Conservation (phyloP, 352 stramenopile species). For the Pythium chondricola region DNA sequence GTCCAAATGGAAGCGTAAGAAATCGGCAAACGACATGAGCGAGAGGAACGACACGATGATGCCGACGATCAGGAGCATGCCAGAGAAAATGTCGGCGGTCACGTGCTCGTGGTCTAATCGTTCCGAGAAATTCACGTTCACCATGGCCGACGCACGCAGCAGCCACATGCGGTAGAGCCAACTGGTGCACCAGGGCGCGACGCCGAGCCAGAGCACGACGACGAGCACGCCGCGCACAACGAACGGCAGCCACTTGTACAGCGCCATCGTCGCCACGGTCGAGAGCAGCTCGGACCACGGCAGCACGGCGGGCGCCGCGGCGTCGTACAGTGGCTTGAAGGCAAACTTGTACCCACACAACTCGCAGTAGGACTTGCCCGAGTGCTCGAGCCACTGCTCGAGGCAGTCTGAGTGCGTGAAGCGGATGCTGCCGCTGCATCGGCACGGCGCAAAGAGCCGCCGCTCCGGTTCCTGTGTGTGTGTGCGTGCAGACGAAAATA, state of each 20-base stretch:
- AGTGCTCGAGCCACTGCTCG: conserved; percentile 92
- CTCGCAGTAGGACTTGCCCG: conserved; percentile 89
- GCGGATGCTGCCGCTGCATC: conserved; percentile 93
- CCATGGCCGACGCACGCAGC: conserved; percentile 76
- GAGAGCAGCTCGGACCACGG: conserved; percentile 82
- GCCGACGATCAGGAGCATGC: conserved; percentile 85
- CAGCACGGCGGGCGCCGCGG: conserved; percentile 77
- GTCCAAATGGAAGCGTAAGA: conserved; percentile 89
- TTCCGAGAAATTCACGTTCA: conserved; percentile 80
- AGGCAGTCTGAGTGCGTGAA: conserved; percentile 94
- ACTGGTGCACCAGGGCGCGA: conserved; percentile 87
- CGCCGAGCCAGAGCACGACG: conserved; percentile 78
- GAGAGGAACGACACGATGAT: conserved; percentile 93
- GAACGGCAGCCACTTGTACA: conserved; percentile 88
- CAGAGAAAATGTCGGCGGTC: conserved; percentile 83
- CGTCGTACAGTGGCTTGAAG: conserved; percentile 91
- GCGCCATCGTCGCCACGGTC: conserved; percentile 70
- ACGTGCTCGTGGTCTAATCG: conserved; percentile 66
- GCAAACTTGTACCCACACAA: conserved; percentile 90
- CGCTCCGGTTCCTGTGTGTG: conserved; percentile 49
- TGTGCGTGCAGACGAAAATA: too few species aligned
- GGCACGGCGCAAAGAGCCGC: conserved; percentile 84
- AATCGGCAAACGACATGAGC: conserved; percentile 93
- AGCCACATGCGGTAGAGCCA: conserved; percentile 95
- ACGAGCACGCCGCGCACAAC: conserved; percentile 69